Evolutionary conservation across 1,284 basidiomycete genomes (phyloP).

Genomic region (Athelia sp.): DNA sequence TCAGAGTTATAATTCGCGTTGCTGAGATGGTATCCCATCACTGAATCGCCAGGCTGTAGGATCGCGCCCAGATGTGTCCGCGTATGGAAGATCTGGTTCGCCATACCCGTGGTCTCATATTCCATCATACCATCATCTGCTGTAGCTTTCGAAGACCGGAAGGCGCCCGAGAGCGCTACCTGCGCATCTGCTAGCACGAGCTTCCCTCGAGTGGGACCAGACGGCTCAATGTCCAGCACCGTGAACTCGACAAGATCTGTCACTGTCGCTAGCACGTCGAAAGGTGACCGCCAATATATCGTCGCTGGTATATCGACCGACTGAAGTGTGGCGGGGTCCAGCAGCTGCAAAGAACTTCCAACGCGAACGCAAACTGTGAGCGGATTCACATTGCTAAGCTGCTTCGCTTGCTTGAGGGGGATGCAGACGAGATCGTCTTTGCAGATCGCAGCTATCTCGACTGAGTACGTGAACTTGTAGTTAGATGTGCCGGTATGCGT

Average conservation of each 20-base stretch:
- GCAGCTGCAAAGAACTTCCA: constrained; percentile 86
- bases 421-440: constrained; percentile 97
- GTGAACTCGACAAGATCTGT: constrained; percentile 93
- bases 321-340: constrained; percentile 88
- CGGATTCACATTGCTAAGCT: constrained; percentile 85
- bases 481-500: constrained; percentile 91
- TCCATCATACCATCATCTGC: constrained; percentile 54
- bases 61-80: constrained; percentile 95
- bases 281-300: constrained; percentile 91
- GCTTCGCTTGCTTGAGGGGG: constrained; percentile 76
- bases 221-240: constrained; percentile 90
- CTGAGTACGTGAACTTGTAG: constrained; percentile 97
- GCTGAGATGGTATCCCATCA: constrained; percentile 86
- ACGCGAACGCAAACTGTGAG: constrained; percentile 87
- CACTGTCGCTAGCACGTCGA: constrained; percentile 78
- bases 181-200: constrained; percentile 91
- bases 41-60: constrained; percentile 93
- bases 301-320: constrained; percentile 75
- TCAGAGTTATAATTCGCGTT: constrained; percentile 93
- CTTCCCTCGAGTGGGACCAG: constrained; percentile 66
- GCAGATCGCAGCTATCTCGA: constrained; percentile 95
- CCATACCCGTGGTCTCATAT: constrained; percentile 45
- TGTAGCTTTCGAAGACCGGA: constrained; percentile 46
- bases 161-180: constrained; percentile 83
- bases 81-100: constrained; percentile 89